phyloP scores from a whole-genome alignment of 257 asterid genomes.

The Marsdenia floribunda region DNA sequence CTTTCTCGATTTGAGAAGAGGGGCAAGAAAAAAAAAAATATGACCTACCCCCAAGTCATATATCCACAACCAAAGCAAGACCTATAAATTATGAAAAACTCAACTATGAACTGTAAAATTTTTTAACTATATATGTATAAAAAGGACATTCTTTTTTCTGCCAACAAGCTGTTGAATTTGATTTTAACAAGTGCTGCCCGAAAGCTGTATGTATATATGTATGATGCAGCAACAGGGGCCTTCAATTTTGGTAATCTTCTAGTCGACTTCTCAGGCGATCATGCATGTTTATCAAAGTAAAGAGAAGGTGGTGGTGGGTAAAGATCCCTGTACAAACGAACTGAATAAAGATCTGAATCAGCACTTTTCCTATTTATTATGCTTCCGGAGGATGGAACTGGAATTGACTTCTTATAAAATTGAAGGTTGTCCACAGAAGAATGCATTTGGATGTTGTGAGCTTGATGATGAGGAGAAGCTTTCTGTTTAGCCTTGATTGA shows the following conservation, averaged over 20 bases:
- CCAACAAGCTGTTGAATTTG: constrained; percentile 30
- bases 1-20: background rate
- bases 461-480: constrained; percentile 16
- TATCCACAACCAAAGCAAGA: background rate
- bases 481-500: constrained; percentile 44
- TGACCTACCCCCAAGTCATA: background rate
- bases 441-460: constrained; percentile 38
- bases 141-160: background rate
- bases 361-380: constrained; percentile 58
- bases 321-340: constrained; percentile 35
- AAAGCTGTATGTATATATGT: background rate
- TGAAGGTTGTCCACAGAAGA: constrained; percentile 45
- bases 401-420: constrained; percentile 46
- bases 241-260: background rate
- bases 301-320: constrained; percentile 28
- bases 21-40: background rate
- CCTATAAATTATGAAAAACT: background rate
- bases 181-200: background rate
- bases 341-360: constrained; percentile 38
- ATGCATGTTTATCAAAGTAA: constrained; percentile 1
- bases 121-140: too few relatives aligned
- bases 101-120: background rate
- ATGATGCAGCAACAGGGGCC: too few relatives aligned
- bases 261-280: constrained; percentile 6
- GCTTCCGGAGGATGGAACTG: constrained; percentile 60